Conservation (phyloP, 2,329 filamentous ascomycete genomes). For the Colletotrichum navitas region DNA sequence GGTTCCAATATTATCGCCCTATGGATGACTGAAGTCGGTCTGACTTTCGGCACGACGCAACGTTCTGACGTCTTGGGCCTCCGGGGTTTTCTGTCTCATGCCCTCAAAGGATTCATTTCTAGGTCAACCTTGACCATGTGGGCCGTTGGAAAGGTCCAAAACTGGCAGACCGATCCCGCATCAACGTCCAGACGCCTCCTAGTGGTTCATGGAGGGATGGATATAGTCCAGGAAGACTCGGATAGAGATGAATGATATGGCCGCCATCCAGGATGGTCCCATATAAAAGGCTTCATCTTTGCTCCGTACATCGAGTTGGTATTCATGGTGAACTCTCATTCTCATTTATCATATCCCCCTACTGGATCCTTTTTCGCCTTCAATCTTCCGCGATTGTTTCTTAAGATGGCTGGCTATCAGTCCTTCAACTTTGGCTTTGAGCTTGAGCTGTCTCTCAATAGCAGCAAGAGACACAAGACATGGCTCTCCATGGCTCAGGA, state of each 20-base stretch:
- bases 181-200: neutral
- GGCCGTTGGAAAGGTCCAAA: neutral
- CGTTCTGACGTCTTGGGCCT: neutral
- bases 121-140: neutral
- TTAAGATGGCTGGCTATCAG: slow-evolving; percentile 22
- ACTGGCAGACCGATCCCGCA: neutral
- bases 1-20: slow-evolving; percentile 9
- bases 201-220: neutral
- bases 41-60: neutral
- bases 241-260: neutral
- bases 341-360: neutral
- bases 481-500: slow-evolving; percentile 53
- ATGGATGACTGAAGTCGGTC: neutral
- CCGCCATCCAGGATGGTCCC: neutral
- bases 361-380: neutral
- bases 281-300: neutral
- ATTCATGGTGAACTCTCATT: neutral
- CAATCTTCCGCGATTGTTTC: too few species aligned
- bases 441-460: slow-evolving; percentile 53
- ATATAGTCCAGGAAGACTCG: neutral
- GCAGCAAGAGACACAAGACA: slow-evolving; percentile 50
- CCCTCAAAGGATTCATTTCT: neutral
- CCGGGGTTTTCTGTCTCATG: neutral
- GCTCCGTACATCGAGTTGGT: neutral
- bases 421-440: slow-evolving; percentile 52